phyloP scores from a whole-genome alignment of 2,329 filamentous ascomycete species.

The Pestalotiopsis sp. region DNA sequence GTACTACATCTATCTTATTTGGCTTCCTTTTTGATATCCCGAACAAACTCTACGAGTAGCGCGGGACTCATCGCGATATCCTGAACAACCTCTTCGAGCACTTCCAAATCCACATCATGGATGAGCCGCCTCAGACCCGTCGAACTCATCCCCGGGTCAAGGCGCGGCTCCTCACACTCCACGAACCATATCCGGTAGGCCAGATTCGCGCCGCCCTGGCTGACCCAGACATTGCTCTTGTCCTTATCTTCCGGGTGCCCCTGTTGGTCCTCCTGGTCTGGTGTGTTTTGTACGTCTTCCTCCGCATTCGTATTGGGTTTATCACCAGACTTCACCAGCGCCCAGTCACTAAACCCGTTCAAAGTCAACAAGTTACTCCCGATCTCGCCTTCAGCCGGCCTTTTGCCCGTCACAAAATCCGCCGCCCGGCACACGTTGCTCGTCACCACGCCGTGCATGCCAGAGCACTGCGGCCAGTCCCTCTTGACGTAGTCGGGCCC shows the following conservation, averaged over 20 bases:
- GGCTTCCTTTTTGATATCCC: neutral
- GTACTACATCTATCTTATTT: neutral
- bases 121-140: conserved; percentile 17
- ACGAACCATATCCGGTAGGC: conserved; percentile 5
- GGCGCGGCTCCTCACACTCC: neutral
- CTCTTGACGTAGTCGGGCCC: conserved; percentile 8
- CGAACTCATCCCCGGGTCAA: conserved; percentile 20
- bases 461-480: neutral
- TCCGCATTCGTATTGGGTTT: neutral
- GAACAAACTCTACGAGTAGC: conserved; percentile 14
- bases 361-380: neutral
- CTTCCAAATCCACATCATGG: neutral
- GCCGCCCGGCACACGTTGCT: conserved; percentile 10
- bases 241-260: neutral
- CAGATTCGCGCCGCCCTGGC: neutral
- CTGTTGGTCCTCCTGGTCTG: neutral
- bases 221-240: neutral
- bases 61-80: conserved; percentile 18
- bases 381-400: neutral
- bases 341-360: neutral
- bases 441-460: conserved; percentile 10
- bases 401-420: conserved; percentile 4
- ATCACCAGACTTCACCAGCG: neutral
- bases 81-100: conserved; percentile 14
- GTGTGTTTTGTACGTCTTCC: neutral